phyloP scores from a whole-genome alignment of 768 basidiomycete species.

The Psilocybe subaeruginosa region DNA sequence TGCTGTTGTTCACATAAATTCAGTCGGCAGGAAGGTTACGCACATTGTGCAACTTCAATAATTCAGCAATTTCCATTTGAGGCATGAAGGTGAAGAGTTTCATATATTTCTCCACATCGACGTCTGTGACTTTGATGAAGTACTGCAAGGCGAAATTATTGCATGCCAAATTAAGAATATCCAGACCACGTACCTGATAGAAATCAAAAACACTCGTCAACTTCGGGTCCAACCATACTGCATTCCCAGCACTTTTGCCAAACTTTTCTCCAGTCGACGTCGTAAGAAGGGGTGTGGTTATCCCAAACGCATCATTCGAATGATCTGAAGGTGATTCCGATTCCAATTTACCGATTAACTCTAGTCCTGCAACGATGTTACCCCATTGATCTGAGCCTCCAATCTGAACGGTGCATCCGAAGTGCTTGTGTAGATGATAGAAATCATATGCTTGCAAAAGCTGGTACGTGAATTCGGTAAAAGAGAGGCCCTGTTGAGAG shows the following conservation, averaged over 20 bases:
- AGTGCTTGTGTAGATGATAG: constrained; percentile 65
- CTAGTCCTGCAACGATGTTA: constrained; percentile 92
- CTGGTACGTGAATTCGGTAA: constrained; percentile 98
- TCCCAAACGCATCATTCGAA: constrained; percentile 59
- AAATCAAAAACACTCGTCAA: constrained; percentile 91
- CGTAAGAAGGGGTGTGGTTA: constrained; percentile 94
- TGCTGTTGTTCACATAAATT: neutral
- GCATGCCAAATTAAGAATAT: neutral
- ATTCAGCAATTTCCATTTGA: constrained; percentile 52
- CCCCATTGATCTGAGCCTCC: constrained; percentile 99
- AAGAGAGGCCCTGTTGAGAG: constrained; percentile 90
- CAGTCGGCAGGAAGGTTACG: neutral
- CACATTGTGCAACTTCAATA: constrained; percentile 66
- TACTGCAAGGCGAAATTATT: constrained; percentile 56
- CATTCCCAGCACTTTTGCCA: constrained; percentile 96
- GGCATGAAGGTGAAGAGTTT: constrained; percentile 83
- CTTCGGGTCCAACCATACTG: constrained; percentile 82
- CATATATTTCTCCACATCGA: constrained; percentile 79
- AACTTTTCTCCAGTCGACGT: constrained; percentile 92
- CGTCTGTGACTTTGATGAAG: constrained; percentile 82
- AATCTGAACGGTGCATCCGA: constrained; percentile 82
- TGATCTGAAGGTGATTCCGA: constrained; percentile 21
- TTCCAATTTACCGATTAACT: constrained; percentile 74
- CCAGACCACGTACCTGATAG: constrained; percentile 72
- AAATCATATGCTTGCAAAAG: constrained; percentile 98